phyloP scores from a whole-genome alignment of 1,284 basidiomycete species.

The Melampsora americana region DNA sequence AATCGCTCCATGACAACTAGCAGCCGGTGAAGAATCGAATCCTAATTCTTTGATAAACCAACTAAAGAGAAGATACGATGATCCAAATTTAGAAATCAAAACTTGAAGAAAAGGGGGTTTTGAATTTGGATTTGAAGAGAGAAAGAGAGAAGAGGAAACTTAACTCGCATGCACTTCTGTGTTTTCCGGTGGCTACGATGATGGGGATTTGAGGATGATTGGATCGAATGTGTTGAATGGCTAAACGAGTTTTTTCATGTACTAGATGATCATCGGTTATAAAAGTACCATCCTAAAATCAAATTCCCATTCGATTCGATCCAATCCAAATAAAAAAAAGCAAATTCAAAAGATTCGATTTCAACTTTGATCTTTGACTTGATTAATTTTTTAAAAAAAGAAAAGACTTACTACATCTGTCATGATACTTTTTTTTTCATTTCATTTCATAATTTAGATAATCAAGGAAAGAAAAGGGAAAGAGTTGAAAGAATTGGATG shows the following conservation, averaged over 20 bases:
- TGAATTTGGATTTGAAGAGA: background rate
- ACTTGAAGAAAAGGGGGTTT: background rate
- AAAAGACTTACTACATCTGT: background rate
- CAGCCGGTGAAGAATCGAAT: background rate
- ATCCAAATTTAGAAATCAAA: too few relatives aligned
- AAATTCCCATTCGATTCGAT: too few relatives aligned
- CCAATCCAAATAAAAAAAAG: background rate
- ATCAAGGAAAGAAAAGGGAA: too few relatives aligned
- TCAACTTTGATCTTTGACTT: too few relatives aligned
- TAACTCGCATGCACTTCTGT: slow-evolving; percentile 1
- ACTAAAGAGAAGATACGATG: background rate
- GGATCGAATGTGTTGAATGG: background rate
- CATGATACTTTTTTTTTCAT: background rate
- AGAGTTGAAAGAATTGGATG: too few relatives aligned
- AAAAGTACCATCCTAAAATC: background rate
- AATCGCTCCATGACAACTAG: background rate
- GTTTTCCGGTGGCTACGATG: background rate
- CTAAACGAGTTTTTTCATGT: background rate
- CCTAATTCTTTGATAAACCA: background rate
- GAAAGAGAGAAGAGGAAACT: background rate
- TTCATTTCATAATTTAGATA: too few relatives aligned
- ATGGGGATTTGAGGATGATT: background rate
- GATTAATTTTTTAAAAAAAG: too few relatives aligned
- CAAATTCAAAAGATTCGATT: background rate
- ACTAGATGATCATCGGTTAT: background rate